Evolutionary conservation across 1,139 yeast genomes (phyloP).

Genomic region (Hemisphaericaspora xylofermentans): DNA sequence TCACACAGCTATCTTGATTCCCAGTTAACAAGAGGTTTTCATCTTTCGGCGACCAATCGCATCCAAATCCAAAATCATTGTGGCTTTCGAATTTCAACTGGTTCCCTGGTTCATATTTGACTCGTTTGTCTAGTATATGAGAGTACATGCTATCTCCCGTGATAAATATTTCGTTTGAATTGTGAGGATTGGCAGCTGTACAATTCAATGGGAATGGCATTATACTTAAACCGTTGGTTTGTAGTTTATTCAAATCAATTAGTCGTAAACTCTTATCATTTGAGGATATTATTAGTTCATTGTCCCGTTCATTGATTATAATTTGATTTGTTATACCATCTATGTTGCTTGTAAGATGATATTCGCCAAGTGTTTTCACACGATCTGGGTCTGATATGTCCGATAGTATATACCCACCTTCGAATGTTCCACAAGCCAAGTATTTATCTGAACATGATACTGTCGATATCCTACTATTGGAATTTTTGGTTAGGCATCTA

Average conservation of each 20-base stretch:
- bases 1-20: slow-evolving; percentile 59
- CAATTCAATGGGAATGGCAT: slow-evolving; percentile 56
- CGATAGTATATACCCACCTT: slow-evolving; percentile 49
- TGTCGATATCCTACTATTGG: slow-evolving; percentile 48
- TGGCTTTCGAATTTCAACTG: slow-evolving; percentile 41
- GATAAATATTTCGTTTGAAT: slow-evolving; percentile 38
- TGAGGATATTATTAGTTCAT: slow-evolving; percentile 41
- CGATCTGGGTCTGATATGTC: slow-evolving; percentile 26
- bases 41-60: slow-evolving; percentile 54
- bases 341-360: slow-evolving; percentile 38
- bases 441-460: slow-evolving; percentile 43
- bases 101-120: slow-evolving; percentile 14
- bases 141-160: slow-evolving; percentile 53
- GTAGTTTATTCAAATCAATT: slow-evolving; percentile 33
- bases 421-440: slow-evolving; percentile 55
- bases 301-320: slow-evolving; percentile 30
- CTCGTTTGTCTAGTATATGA: slow-evolving; percentile 45
- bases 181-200: slow-evolving; percentile 37
- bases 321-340: slow-evolving; percentile 61
- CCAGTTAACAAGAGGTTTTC: slow-evolving; percentile 53
- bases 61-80: slow-evolving; percentile 56
- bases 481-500: slow-evolving; percentile 26
- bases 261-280: slow-evolving; percentile 48
- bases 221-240: slow-evolving; percentile 9
- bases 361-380: slow-evolving; percentile 33